Conservation (phyloP, 1,284 basidiomycete genomes). For the Tylopilus sp. region DNA sequence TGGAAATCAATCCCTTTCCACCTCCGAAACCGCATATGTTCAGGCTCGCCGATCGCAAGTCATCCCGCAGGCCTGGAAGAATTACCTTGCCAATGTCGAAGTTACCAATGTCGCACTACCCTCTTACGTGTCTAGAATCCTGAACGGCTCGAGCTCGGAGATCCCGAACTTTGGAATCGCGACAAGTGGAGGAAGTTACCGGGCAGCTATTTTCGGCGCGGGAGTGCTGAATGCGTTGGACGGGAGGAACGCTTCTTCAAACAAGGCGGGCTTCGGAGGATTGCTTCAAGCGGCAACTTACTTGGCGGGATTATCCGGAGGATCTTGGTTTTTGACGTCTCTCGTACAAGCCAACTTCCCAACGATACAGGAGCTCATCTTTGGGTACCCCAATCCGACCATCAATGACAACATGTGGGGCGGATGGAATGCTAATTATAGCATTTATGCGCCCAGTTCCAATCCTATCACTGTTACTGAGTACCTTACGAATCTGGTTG, state of each 20-base stretch:
- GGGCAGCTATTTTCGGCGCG: slow-evolving; percentile 48
- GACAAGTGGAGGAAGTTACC: slow-evolving; percentile 44
- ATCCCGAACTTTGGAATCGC: slow-evolving; percentile 42
- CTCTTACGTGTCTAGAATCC: slow-evolving; percentile 35
- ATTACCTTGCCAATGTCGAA: slow-evolving; percentile 36
- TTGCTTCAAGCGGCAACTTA: slow-evolving; percentile 47
- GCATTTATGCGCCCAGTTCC: slow-evolving; percentile 23
- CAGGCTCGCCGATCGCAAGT: slow-evolving; percentile 28
- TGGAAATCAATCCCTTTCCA: slow-evolving; percentile 31
- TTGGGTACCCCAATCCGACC: slow-evolving; percentile 29
- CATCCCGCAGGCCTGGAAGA: slow-evolving; percentile 32
- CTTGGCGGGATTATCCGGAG: slow-evolving; percentile 43
- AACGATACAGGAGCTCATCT: slow-evolving; percentile 35
- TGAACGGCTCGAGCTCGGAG: slow-evolving; percentile 22
- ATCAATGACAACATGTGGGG: slow-evolving; percentile 23
- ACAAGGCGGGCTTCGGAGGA: slow-evolving; percentile 42
- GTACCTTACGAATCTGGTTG: slow-evolving; percentile 25
- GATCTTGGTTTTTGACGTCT: slow-evolving; percentile 38
- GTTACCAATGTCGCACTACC: slow-evolving; percentile 28
- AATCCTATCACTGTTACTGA: slow-evolving; percentile 10
- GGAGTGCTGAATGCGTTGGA: slow-evolving; percentile 49
- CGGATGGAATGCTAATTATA: slow-evolving; percentile 36
- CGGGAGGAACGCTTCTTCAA: slow-evolving; percentile 42
- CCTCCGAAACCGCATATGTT: slow-evolving; percentile 31
- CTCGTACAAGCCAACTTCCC: slow-evolving; percentile 41